Conservation (phyloP, 2,329 filamentous ascomycete species). For the Paecilomyces niveus region DNA sequence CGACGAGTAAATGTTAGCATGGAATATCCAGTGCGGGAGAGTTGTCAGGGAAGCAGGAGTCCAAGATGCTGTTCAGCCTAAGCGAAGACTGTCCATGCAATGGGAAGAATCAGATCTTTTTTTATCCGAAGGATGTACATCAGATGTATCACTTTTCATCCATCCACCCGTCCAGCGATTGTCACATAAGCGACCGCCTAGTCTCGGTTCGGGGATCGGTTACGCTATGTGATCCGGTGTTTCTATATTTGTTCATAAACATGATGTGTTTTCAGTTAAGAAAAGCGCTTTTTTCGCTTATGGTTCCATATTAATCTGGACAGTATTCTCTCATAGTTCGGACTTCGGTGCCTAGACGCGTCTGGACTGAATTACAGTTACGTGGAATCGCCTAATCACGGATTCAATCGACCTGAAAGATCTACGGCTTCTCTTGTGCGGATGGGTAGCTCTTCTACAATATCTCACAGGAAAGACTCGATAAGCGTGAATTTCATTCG, state of each 20-base stretch:
- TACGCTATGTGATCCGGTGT: background rate
- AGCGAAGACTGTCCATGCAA: background rate
- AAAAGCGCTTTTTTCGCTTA: background rate
- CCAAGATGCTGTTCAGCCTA: background rate
- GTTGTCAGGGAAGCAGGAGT: background rate
- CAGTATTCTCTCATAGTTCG: background rate
- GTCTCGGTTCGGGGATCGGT: background rate
- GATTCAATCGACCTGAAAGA: too few relatives aligned
- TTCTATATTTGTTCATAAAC: background rate
- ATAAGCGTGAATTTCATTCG: too few relatives aligned
- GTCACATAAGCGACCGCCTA: background rate
- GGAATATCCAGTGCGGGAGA: background rate
- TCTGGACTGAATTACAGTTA: too few relatives aligned
- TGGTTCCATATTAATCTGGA: background rate
- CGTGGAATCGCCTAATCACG: too few relatives aligned
- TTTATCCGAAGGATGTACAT: background rate
- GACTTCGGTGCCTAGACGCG: too few relatives aligned
- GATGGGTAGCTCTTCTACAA: too few relatives aligned
- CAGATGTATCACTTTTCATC: background rate
- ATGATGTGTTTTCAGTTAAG: background rate
- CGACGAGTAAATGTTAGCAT: constrained; percentile 20
- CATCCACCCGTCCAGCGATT: background rate
- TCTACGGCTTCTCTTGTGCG: too few relatives aligned
- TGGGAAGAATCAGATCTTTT: background rate
- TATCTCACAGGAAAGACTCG: too few relatives aligned